phyloP scores from a whole-genome alignment of 441 rosid species.

The Metrosideros polymorpha region DNA sequence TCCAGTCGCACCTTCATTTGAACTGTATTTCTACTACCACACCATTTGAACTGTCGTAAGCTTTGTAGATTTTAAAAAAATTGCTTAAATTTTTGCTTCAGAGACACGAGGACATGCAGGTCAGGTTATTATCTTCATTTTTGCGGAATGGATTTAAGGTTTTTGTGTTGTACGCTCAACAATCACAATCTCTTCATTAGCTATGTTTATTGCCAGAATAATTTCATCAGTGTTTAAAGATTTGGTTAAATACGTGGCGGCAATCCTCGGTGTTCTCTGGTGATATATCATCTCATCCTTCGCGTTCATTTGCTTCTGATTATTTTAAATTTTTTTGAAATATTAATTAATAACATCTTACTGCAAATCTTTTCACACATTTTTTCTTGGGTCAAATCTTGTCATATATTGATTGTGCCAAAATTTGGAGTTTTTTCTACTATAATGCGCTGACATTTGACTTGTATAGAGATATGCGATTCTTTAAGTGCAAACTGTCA shows the following conservation, averaged over 20 bases:
- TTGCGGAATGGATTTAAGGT: not conserved
- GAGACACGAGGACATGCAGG: not conserved
- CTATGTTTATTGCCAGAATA: not conserved
- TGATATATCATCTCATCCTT: not conserved
- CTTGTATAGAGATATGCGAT: not conserved
- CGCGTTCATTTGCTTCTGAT: too few relatives aligned
- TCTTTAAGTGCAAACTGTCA: rapidly evolving
- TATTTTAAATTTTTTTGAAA: too few relatives aligned
- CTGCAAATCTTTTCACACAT: too few relatives aligned
- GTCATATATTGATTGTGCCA: too few relatives aligned
- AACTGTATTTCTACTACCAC: too few relatives aligned
- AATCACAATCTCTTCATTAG: not conserved
- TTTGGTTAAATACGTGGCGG: not conserved
- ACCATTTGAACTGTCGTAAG: not conserved
- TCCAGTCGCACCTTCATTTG: not conserved
- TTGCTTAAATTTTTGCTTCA: not conserved
- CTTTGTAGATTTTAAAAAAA: not conserved
- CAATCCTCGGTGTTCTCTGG: not conserved
- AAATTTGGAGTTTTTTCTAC: too few relatives aligned
- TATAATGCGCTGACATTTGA: not conserved
- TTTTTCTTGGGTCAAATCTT: too few relatives aligned
- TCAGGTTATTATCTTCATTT: not conserved
- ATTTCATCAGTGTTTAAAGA: too few relatives aligned
- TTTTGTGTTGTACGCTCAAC: not conserved
- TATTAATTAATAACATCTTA: too few relatives aligned